Evolutionary conservation across 257 asterid species (phyloP), one percentile per base, ranked within the genome.

Genomic region (Penstemon newberryi): DNA sequence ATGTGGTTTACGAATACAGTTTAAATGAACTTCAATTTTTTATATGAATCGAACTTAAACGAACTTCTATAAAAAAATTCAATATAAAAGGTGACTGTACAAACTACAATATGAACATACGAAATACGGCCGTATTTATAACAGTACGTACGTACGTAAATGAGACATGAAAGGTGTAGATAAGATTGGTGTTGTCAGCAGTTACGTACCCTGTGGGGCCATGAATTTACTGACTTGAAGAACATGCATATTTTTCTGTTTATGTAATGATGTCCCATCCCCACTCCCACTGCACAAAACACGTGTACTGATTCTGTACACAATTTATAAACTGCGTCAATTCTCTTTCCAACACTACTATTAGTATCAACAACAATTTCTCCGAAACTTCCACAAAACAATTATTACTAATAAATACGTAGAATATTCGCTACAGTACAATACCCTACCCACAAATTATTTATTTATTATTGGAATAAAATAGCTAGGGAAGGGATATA

Each of bases 361-460:
- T 40, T 36, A 5, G 51, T 18, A 55, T 68, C 78, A 12, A 5
- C 73, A 33, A 63, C 51, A 63, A 40, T 73, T 71, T 73, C 72
- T 65, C 5, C 42, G 82, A 78, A 78, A 63, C 56, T 78, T 78
- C 82, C 37, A 15, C 45, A 53, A 6, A 46, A 60, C 6, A 41
- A 43, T 7, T 37, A 6, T 7, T 13, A 11, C 10, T 8, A 33
- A 37, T 10, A 25, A 25, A 25, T 25, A 25, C 1, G 0, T 5
- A 18, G 37, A 47, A 46, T 8, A 54, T 68, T 38, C 71, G 25
- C 63, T 54, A 1, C 13, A 44, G 57, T 7, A 11, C 42, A 52
- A 43, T 5, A 8, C 18, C 45, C 64, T 19, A 56, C 19, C 1
- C 13, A 3, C 15, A 7, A 3, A 53, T 13, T 13, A 69, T 12